A percentile compares a stretch with the other conserved stretches of the same genome.
Conservation (phyloP, 2,329 filamentous ascomycete species). For the Ophiostoma triangulosporum region DNA sequence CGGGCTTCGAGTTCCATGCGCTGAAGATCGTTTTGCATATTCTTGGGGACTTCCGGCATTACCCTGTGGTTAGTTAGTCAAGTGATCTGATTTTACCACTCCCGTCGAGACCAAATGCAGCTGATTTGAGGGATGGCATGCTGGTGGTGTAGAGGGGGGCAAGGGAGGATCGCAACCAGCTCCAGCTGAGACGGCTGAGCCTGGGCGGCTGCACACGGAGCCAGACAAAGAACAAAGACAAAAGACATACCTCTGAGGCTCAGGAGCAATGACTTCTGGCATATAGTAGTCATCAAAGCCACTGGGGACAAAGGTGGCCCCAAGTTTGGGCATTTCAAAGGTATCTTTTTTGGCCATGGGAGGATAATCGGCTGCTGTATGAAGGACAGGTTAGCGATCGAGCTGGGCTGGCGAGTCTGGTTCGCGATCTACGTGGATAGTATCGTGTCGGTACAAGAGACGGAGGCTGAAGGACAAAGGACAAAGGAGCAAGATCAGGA, state of each 20-base stretch:
- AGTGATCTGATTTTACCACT: conserved; percentile 7
- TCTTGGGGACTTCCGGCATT: conserved; percentile 89
- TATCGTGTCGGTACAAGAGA: background rate
- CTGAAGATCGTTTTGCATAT: conserved; percentile 90
- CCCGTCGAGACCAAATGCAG: conserved; percentile 2
- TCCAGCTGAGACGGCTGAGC: background rate
- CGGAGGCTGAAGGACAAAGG: background rate
- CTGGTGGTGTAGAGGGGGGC: conserved; percentile 10
- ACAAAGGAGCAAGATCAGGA: background rate
- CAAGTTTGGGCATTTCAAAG: conserved; percentile 30
- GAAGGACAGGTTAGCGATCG: background rate
- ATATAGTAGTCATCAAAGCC: conserved; percentile 44
- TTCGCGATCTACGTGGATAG: background rate
- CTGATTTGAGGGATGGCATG: no score
- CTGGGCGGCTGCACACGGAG: background rate
- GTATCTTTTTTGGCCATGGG: conserved; percentile 11
- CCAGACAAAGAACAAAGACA: background rate
- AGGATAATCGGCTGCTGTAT: conserved; percentile 13
- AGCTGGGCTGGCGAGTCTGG: background rate
- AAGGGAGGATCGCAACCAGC: background rate
- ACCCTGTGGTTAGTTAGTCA: conserved; percentile 45
- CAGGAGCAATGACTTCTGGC: conserved; percentile 42
- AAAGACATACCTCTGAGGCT: conserved; percentile 35
- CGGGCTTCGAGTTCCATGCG: conserved; percentile 73
- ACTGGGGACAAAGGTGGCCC: conserved; percentile 43